These are phyloP conservation scores for Pythium phragmitis DNA, from an alignment of 352 stramenopile species.

Conservation along the genomic window DNA sequence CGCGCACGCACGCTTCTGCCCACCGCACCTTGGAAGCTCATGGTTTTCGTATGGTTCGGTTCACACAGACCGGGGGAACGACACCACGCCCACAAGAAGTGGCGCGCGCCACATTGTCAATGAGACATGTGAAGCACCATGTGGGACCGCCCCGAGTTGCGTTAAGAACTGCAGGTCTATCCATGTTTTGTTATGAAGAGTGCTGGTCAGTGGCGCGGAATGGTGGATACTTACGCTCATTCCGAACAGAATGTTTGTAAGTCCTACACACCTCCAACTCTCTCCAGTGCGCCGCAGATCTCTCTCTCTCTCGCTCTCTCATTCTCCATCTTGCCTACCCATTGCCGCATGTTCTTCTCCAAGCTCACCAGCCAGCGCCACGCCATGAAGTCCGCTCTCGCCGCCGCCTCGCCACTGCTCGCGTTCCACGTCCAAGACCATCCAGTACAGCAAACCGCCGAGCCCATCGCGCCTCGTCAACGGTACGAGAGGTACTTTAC, in stretches of 20 bases:
- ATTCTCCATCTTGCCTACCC: conserved; percentile 11
- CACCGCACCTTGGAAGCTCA: conserved; percentile 56
- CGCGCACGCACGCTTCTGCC: conserved; percentile 38
- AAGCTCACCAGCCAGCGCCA: conserved; percentile 12
- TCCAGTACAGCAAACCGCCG: neutral
- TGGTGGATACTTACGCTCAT: neutral
- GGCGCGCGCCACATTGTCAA: conserved; percentile 7
- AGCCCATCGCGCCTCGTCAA: conserved; percentile 20
- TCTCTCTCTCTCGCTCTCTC: conserved; percentile 6
- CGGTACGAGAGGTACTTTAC: conserved; percentile 19
- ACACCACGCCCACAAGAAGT: conserved; percentile 25
- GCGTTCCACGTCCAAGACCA: conserved; percentile 16
- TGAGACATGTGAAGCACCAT: neutral
- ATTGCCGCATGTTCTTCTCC: conserved; percentile 15
- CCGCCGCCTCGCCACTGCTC: conserved; percentile 16
- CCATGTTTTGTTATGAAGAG: neutral
- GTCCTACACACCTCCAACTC: neutral
- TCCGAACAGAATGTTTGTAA: neutral
- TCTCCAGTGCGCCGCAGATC: too few relatives aligned
- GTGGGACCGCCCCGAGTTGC: neutral
- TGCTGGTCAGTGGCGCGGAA: neutral
- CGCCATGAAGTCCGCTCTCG: conserved; percentile 24
- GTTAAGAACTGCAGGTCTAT: neutral
- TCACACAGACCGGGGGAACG: neutral
- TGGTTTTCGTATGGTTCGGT: conserved; percentile 23